Evolutionary conservation across 495 filamentous ascomycete species (phyloP).

Genomic region (Trichoderma asperelloides): DNA sequence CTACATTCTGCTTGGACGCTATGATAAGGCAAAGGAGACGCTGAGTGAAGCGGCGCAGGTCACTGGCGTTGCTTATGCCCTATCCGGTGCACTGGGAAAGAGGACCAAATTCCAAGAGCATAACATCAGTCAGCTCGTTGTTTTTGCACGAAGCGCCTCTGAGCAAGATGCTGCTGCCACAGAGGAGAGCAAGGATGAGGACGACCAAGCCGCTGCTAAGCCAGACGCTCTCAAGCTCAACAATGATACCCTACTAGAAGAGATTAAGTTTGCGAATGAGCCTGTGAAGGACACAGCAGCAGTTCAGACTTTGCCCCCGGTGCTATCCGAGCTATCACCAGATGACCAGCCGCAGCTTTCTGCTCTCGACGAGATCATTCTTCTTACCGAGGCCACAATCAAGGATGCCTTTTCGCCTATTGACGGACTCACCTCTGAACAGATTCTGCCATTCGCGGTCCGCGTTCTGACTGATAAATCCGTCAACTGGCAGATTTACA

Average conservation of each 20-base stretch:
- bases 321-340: slow-evolving; percentile 56
- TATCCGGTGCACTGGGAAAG: slow-evolving; percentile 84
- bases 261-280: slow-evolving; percentile 65
- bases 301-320: slow-evolving; percentile 42
- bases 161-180: neutral
- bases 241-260: slow-evolving; percentile 88
- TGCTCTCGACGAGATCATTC: slow-evolving; percentile 73
- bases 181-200: neutral
- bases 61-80: slow-evolving; percentile 66
- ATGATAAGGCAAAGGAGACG: slow-evolving; percentile 63
- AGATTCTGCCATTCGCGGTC: slow-evolving; percentile 82
- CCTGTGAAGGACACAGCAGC: slow-evolving; percentile 31
- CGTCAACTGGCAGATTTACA: slow-evolving; percentile 98
- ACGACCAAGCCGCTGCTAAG: slow-evolving; percentile 15
- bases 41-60: slow-evolving; percentile 53
- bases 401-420: slow-evolving; percentile 75
- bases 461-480: slow-evolving; percentile 81
- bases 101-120: slow-evolving; percentile 87
- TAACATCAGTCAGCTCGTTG: slow-evolving; percentile 83
- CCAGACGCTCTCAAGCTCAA: slow-evolving; percentile 69
- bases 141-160: slow-evolving; percentile 67
- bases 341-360: slow-evolving; percentile 73
- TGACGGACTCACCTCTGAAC: slow-evolving; percentile 81
- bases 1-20: slow-evolving; percentile 76
- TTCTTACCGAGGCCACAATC: slow-evolving; percentile 78